These are phyloP conservation scores for Pelargonium australe DNA, from an alignment of 441 rosid genomes.

Conservation along the genomic window DNA sequence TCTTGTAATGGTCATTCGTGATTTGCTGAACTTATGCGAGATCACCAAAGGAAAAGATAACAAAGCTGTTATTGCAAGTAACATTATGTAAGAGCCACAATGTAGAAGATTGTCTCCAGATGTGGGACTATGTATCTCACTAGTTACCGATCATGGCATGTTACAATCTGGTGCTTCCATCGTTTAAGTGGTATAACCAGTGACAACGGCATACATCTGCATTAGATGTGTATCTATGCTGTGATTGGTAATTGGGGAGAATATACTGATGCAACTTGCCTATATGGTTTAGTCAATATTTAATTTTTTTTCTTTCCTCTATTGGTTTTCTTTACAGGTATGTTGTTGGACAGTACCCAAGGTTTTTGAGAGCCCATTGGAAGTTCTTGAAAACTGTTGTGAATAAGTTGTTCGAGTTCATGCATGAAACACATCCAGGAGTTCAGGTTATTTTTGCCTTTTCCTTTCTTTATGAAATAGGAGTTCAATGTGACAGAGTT, in stretches of 20 bases:
- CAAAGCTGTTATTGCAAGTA: conserved; percentile 99
- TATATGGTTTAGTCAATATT: background rate
- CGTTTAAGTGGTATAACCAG: conserved; percentile 3
- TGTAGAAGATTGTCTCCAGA: background rate
- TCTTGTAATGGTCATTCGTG: conserved; percentile 98
- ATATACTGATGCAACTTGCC: background rate
- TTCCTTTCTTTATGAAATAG: background rate
- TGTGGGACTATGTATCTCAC: background rate
- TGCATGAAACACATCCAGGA: conserved; percentile 99
- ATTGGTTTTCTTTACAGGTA: conserved; percentile 52
- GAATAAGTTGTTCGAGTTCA: conserved; percentile 96
- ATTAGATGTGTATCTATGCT: background rate
- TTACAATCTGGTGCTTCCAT: background rate
- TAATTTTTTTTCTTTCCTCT: conserved; percentile 5
- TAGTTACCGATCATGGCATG: conserved; percentile 10
- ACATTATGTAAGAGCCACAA: conserved; percentile 75
- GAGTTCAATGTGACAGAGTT: background rate
- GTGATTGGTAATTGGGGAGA: background rate
- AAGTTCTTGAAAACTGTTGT: conserved; percentile 98
- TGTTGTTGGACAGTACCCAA: conserved; percentile 99
- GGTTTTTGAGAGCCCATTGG: conserved; percentile 99
- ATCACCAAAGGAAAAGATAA: conserved; percentile 98
- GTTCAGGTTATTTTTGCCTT: conserved; percentile 66
- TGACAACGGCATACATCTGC: background rate
- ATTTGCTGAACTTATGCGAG: conserved; percentile 93